These are phyloP conservation scores for Clonostachys rosea DNA, from an alignment of 2,329 filamentous ascomycete species.

Conservation along the genomic window DNA sequence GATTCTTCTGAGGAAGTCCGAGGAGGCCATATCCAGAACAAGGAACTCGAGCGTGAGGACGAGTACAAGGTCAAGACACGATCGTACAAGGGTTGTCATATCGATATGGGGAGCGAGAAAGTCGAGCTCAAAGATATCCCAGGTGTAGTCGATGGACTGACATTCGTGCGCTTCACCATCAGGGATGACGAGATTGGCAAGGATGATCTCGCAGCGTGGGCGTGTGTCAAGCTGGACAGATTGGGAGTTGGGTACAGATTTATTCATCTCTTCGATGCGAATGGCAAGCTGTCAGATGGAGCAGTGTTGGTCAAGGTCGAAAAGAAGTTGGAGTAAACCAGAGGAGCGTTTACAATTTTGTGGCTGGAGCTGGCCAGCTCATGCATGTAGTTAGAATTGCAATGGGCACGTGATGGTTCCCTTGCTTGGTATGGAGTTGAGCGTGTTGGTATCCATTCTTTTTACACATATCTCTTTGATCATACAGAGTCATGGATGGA, in stretches of 20 bases:
- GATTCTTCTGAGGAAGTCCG: conserved; percentile 53
- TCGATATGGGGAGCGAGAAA: conserved; percentile 57
- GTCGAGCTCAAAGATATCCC: conserved; percentile 51
- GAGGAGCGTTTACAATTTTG: background rate
- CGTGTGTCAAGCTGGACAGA: conserved; percentile 80
- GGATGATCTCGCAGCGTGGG: conserved; percentile 82
- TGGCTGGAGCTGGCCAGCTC: too few relatives aligned
- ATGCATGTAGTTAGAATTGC: too few relatives aligned
- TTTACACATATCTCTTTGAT: too few relatives aligned
- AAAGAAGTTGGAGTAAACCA: conserved; percentile 41
- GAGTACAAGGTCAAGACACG: conserved; percentile 56
- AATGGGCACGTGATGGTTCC: too few relatives aligned
- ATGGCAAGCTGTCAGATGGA: conserved; percentile 62
- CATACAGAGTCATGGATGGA: too few relatives aligned
- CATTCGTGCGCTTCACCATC: conserved; percentile 78
- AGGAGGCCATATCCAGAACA: conserved; percentile 28
- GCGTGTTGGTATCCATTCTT: too few relatives aligned
- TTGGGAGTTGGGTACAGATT: conserved; percentile 73
- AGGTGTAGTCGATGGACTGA: conserved; percentile 62
- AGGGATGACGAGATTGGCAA: conserved; percentile 79
- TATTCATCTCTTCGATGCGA: conserved; percentile 67
- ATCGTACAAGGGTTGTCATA: conserved; percentile 51
- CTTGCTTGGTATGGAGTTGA: too few relatives aligned
- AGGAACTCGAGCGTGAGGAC: conserved; percentile 30
- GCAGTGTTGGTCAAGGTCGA: conserved; percentile 69